A percentile compares a stretch with the other conserved stretches of the same genome.
Conservation (phyloP, 2,329 filamentous ascomycete genomes). For the Talaromyces sp. region DNA sequence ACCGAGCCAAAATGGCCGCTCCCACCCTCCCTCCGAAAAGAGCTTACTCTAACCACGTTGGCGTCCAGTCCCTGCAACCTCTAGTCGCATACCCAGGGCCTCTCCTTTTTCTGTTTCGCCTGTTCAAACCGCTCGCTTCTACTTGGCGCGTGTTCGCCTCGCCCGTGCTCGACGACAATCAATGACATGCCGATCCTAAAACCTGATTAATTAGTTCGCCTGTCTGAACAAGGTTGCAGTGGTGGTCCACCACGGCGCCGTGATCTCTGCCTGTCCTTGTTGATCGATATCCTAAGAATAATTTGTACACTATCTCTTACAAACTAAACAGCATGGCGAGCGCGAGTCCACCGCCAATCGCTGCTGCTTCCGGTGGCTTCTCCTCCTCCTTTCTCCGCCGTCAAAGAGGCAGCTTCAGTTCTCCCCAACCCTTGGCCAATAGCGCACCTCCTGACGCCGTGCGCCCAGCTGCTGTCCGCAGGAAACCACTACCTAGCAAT, state of each 20-base stretch:
- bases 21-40: background rate
- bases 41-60: background rate
- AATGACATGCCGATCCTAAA: slow-evolving; percentile 7
- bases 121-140: slow-evolving; percentile 3
- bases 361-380: slow-evolving; percentile 14
- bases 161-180: slow-evolving; percentile 7
- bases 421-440: slow-evolving; percentile 8
- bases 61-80: background rate
- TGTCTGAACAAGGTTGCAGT: slow-evolving; percentile 10
- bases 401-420: slow-evolving; percentile 10
- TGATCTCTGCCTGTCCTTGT: background rate
- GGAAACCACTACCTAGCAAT: slow-evolving; percentile 53
- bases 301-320: background rate
- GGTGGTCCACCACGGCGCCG: slow-evolving; percentile 3
- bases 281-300: background rate
- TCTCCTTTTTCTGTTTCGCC: background rate
- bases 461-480: slow-evolving; percentile 42
- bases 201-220: slow-evolving; percentile 4
- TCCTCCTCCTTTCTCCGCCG: slow-evolving; percentile 16
- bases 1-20: background rate
- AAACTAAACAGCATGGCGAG: slow-evolving; percentile 1
- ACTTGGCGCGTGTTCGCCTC: slow-evolving; percentile 8
- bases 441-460: slow-evolving; percentile 6
- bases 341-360: slow-evolving; percentile 14
- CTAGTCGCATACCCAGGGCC: background rate